phyloP scores from a whole-genome alignment of 495 filamentous ascomycete genomes.

The Podospora anserina region DNA sequence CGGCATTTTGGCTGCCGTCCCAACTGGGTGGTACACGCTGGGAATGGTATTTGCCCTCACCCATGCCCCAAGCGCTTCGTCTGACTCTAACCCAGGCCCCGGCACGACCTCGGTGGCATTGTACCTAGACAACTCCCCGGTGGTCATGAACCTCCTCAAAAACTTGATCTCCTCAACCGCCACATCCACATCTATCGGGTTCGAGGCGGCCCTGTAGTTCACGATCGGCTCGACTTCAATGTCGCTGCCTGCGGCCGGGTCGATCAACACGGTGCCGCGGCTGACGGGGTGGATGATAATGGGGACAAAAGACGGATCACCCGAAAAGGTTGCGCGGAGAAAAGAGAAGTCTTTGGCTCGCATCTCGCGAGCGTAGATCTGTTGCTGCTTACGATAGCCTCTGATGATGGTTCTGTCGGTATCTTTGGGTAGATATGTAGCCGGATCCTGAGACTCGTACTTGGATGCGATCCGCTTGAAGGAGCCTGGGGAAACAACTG shows the following conservation, averaged over 20 bases:
- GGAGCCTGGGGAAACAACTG: constrained; percentile 24
- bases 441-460: constrained; percentile 20
- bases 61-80: constrained; percentile 28
- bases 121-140: constrained; percentile 3
- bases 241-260: constrained; percentile 22
- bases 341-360: constrained; percentile 14
- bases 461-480: constrained; percentile 20
- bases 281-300: constrained; percentile 41
- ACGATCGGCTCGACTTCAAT: constrained; percentile 39
- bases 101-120: constrained; percentile 29
- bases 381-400: constrained; percentile 24
- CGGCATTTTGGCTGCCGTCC: constrained; percentile 46
- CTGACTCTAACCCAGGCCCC: constrained; percentile 25
- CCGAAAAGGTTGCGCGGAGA: constrained; percentile 10
- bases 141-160: constrained; percentile 35
- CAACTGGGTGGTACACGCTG: constrained; percentile 38
- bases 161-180: constrained; percentile 38
- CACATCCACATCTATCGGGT: constrained; percentile 42
- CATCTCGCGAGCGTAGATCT: constrained; percentile 28
- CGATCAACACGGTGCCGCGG: constrained; percentile 45
- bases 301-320: constrained; percentile 30
- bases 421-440: constrained; percentile 36
- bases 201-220: constrained; percentile 41
- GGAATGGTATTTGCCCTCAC: constrained; percentile 27
- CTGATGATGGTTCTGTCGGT: constrained; percentile 33